These are phyloP conservation scores for Phytophthora melonis DNA, from an alignment of 352 stramenopile species.

Conservation along the genomic window DNA sequence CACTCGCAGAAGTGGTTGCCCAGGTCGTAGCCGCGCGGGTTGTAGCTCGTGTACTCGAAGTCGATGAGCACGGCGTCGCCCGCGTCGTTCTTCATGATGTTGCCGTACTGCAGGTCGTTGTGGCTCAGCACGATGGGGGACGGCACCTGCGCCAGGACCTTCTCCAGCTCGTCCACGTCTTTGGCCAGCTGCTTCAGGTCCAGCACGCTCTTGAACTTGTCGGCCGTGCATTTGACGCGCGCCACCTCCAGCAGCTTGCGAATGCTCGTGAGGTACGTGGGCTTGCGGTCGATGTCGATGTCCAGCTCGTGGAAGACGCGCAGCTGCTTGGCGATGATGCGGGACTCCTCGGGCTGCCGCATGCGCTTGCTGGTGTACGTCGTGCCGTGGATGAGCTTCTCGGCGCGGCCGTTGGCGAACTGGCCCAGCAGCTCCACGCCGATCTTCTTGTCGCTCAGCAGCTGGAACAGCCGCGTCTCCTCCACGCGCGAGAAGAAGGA, in stretches of 20 bases:
- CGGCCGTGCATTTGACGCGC: slow-evolving; percentile 58
- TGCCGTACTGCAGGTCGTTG: slow-evolving; percentile 95
- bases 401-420: slow-evolving; percentile 78
- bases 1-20: slow-evolving; percentile 95
- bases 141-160: slow-evolving; percentile 58
- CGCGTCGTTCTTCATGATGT: slow-evolving; percentile 86
- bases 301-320: slow-evolving; percentile 75
- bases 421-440: slow-evolving; percentile 80
- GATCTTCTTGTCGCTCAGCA: slow-evolving; percentile 77
- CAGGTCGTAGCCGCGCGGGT: slow-evolving; percentile 91
- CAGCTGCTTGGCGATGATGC: slow-evolving; percentile 72
- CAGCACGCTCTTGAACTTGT: slow-evolving; percentile 53
- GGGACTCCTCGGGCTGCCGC: slow-evolving; percentile 55
- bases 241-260: slow-evolving; percentile 68
- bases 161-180: slow-evolving; percentile 70
- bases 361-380: slow-evolving; percentile 82
- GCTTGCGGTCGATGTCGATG: slow-evolving; percentile 68
- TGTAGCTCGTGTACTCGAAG: slow-evolving; percentile 95
- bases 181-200: slow-evolving; percentile 58
- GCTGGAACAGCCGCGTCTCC: slow-evolving; percentile 81
- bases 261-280: slow-evolving; percentile 67
- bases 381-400: slow-evolving; percentile 79
- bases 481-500: slow-evolving; percentile 83
- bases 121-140: slow-evolving; percentile 90
- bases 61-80: slow-evolving; percentile 90